Conservation (phyloP, 495 filamentous ascomycete genomes). For the Aspergillus baeticus region DNA sequence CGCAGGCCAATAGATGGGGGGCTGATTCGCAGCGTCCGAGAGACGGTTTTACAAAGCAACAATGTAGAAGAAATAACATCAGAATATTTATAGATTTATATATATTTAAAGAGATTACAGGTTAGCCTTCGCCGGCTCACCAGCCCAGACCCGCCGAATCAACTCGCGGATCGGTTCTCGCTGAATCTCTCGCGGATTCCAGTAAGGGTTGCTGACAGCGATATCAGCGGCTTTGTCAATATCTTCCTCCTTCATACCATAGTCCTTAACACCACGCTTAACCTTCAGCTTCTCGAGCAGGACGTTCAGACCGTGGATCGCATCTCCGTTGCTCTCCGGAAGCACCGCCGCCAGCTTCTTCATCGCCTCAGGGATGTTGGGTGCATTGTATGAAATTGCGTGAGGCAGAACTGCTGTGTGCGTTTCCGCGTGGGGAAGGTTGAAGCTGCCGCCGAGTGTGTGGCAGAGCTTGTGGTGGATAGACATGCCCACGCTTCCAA, state of each 20-base stretch:
- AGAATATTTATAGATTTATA: constrained; percentile 7
- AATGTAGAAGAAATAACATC: neutral
- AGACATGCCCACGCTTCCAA: constrained; percentile 66
- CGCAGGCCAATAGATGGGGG: constrained; percentile 27
- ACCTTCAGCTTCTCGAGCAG: constrained; percentile 57
- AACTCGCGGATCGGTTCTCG: constrained; percentile 58
- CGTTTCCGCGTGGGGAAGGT: constrained; percentile 68
- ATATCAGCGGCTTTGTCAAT: constrained; percentile 66
- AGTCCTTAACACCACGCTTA: constrained; percentile 55
- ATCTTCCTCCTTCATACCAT: constrained; percentile 66
- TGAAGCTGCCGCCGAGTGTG: constrained; percentile 66
- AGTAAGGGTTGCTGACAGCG: constrained; percentile 62
- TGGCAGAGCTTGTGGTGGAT: constrained; percentile 74
- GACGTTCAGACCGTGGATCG: constrained; percentile 60
- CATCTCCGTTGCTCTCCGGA: constrained; percentile 58
- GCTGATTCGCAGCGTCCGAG: neutral
- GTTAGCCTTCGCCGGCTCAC: constrained; percentile 61
- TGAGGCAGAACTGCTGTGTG: constrained; percentile 68
- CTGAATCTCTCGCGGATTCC: constrained; percentile 61
- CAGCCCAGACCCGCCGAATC: constrained; percentile 65
- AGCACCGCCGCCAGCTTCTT: constrained; percentile 55
- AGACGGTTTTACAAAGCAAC: neutral
- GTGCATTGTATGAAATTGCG: constrained; percentile 67
- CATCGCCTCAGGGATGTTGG: constrained; percentile 59
- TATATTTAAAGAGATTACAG: constrained; percentile 35